Evolutionary conservation across 495 filamentous ascomycete genomes (phyloP).

Genomic region (Xeromyces bisporus): DNA sequence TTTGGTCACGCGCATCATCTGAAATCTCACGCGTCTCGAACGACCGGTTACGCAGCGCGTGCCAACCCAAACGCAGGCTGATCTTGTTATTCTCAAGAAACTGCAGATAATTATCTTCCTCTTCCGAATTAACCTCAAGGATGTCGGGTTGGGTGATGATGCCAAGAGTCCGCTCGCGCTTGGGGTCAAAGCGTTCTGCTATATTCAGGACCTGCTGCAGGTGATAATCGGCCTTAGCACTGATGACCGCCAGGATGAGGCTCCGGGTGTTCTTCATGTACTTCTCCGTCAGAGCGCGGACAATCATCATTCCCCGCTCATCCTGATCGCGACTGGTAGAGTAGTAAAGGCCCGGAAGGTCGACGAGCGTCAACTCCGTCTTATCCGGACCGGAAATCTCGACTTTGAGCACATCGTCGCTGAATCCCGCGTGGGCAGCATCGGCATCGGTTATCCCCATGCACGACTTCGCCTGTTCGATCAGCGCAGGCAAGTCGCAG

Average conservation of each 20-base stretch:
- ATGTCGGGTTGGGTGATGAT: slow-evolving; percentile 34
- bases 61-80: slow-evolving; percentile 48
- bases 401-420: slow-evolving; percentile 45
- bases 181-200: slow-evolving; percentile 23
- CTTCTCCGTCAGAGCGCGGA: slow-evolving; percentile 31
- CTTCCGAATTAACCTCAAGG: slow-evolving; percentile 13
- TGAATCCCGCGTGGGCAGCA: slow-evolving; percentile 23
- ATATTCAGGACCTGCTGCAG: slow-evolving; percentile 32
- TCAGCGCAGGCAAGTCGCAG: slow-evolving; percentile 19
- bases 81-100: slow-evolving; percentile 45
- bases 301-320: slow-evolving; percentile 20
- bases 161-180: slow-evolving; percentile 32
- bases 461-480: slow-evolving; percentile 28
- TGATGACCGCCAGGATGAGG: slow-evolving; percentile 49
- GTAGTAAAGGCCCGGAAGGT: slow-evolving; percentile 45
- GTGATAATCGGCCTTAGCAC: slow-evolving; percentile 31
- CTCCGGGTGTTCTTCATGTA: slow-evolving; percentile 42
- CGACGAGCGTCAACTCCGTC: slow-evolving; percentile 49
- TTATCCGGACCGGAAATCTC: slow-evolving; percentile 41
- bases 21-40: slow-evolving; percentile 22
- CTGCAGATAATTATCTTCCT: slow-evolving; percentile 33
- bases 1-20: background rate
- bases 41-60: slow-evolving; percentile 44
- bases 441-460: slow-evolving; percentile 29
- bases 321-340: slow-evolving; percentile 20